Base-by-base conservation (phyloP, 495 filamentous ascomycete genomes). In the Talaromyces trachyspermus region DNA sequence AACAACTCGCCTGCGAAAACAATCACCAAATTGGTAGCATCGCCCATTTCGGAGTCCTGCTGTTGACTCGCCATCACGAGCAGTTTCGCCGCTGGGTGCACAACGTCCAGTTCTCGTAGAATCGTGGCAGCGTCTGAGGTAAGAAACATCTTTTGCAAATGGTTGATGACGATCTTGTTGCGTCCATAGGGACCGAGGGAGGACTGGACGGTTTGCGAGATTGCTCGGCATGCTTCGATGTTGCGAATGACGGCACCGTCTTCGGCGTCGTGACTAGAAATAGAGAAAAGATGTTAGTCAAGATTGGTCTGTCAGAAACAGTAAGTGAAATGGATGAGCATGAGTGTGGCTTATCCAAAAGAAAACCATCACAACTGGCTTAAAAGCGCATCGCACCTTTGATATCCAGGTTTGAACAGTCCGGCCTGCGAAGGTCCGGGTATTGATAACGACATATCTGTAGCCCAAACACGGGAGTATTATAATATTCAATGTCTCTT, bases 81-180 rank as follows among this genome's bases (percentile, higher is more conserved):
- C 43, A 99, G 73, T 69, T 99, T 99, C 9, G 94, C 94, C 32
- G 94, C 94, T 48, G 94, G 94, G 69, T 99, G 94, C 24, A 99
- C 91, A 37, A 99, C 94, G 61, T 99, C 94, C 62, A 99, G 78
- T 66, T 99, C 94, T 58, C 89, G 85, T 46, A 99, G 75, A 53
- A 99, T 99, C 20, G 92, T 95, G 52, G 94, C 94, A 30, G 94
- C 94, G 63, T 99, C 94, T 37, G 89, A 95, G 49, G 94, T 99
- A 49, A 99, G 77, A 52, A 95, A 91, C 92, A 97, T 95, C 77
- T 99, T 99, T 70, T 95, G 89, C 49, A 99, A 77, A 72, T 99
- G 94, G 71, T 97, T 99, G 76, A 99, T 96, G 72, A 99, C 88
- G 66, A 99, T 95, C 75, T 99, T 99, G 76, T 97, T 99, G 66